Conservation (phyloP, 306 rosid species). For the Vicia sativa region DNA sequence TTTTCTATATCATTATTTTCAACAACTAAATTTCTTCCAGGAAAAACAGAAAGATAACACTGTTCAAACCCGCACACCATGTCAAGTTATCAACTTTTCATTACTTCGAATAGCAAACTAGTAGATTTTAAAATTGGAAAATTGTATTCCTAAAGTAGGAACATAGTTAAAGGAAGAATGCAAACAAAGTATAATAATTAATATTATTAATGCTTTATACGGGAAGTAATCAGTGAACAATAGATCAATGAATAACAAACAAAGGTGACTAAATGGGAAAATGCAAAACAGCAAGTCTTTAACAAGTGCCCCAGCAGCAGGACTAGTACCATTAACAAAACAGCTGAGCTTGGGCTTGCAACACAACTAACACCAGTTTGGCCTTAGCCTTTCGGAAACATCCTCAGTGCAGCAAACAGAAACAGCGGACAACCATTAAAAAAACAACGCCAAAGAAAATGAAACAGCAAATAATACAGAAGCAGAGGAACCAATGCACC, state of each 20-base stretch:
- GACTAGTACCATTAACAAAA: neutral
- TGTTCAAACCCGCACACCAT: neutral
- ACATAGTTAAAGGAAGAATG: neutral
- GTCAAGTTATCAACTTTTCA: neutral
- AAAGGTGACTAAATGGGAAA: neutral
- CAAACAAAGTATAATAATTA: neutral
- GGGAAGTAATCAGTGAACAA: neutral
- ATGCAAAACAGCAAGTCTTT: neutral
- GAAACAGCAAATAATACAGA: neutral
- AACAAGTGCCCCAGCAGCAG: neutral
- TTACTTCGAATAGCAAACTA: neutral
- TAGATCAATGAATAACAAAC: neutral
- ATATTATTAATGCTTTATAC: too few species aligned
- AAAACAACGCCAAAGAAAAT: neutral
- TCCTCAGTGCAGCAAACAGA: constrained; percentile 9
- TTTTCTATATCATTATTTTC: too few species aligned
- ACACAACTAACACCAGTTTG: neutral
- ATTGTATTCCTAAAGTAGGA: neutral
- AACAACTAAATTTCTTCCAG: too few species aligned
- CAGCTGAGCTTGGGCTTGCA: neutral
- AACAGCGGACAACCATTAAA: neutral
- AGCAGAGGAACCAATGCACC: neutral
- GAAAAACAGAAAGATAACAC: neutral
- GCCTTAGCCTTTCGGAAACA: neutral
- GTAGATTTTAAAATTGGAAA: neutral